Base-by-base conservation (phyloP, 768 basidiomycete species). In the Boletus insuetus region DNA sequence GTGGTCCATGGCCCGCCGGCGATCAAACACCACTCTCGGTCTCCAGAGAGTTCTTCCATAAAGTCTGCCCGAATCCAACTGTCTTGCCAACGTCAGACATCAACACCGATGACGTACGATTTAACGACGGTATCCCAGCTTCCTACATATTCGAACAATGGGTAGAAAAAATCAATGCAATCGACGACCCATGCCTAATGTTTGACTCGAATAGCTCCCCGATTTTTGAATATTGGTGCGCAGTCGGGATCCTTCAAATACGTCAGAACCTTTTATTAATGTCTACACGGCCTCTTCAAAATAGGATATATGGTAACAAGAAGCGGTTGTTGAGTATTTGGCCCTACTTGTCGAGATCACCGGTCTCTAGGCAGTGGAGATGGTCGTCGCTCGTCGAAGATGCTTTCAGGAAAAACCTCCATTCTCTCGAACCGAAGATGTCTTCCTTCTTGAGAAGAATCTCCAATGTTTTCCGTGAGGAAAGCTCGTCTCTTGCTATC, bases 101-200 rank as follows among this genome's bases (percentile, higher is more conserved):
- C 49, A 70, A 67, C 31, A 66, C 58, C 44, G 62, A 75, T 10
- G 49, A 61, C 19, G 59, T 70, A 61, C 60, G 70, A 31, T 67
- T 67, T n/a, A 56, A 58, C 11, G 53, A 61, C 6, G 24, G 51
- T n/a, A 47, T 70, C 4, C 56, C 73, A 7, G 72, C 71, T 5
- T 48, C 59, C 6, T 55, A 62, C 6, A 53, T 79, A 9, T 54
- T 78, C 17, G 68, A 76, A 17, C 64, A 61, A 46, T 81, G 77
- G 79, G 54, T 73, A 6, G 63, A 74, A 20, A 64, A 63, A 46
- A 55, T 80, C 37, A 62, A 55, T 22, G 56, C 58, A 10, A 67
- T 74, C 22, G 67, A 74, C 11, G 75, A 79, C 38, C 64, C 68
- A 0, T 81, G 79, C 54, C 56, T 80, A 12, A 71, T 75, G 66